phyloP scores from a whole-genome alignment of 1,139 yeast species.

The Lodderomyces oxycetoniae region DNA sequence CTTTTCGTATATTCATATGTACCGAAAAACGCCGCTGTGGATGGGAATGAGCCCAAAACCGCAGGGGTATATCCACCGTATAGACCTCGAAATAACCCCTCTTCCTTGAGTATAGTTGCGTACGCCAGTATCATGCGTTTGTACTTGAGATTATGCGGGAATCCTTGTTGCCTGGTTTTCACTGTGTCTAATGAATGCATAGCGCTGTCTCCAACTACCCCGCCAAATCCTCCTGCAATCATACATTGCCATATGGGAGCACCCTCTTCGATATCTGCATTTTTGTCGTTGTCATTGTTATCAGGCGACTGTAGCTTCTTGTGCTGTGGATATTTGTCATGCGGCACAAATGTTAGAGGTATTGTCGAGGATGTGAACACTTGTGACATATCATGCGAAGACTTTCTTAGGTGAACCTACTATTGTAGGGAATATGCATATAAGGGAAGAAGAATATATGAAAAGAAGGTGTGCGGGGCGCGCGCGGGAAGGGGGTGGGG shows the following conservation, averaged over 20 bases:
- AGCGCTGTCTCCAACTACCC: conserved; percentile 83
- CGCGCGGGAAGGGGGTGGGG: too few relatives aligned
- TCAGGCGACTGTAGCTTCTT: conserved; percentile 6
- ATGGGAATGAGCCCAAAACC: conserved; percentile 84
- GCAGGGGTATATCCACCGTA: conserved; percentile 95
- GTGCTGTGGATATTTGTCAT: conserved; percentile 14
- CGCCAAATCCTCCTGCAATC: conserved; percentile 93
- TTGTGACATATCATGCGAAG: conserved; percentile 25
- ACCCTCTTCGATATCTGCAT: conserved; percentile 4
- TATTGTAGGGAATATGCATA: too few relatives aligned
- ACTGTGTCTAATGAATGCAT: conserved; percentile 98
- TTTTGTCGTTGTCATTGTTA: not conserved
- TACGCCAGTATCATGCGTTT: conserved; percentile 66
- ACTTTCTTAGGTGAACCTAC: too few relatives aligned
- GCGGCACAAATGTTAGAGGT: conserved; percentile 36
- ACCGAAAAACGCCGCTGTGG: conserved; percentile 88
- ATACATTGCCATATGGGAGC: conserved; percentile 60
- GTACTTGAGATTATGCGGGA: conserved; percentile 65
- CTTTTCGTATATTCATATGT: conserved; percentile 83
- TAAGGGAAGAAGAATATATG: too few relatives aligned
- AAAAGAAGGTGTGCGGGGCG: too few relatives aligned
- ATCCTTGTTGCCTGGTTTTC: conserved; percentile 94
- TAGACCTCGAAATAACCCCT: conserved; percentile 79
- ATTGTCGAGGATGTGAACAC: conserved; percentile 39
- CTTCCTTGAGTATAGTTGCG: conserved; percentile 65